A percentile compares a stretch with the other conserved stretches of the same genome.
phyloP scores from a whole-genome alignment of 1,139 yeast species.

The Taphrina pruni region DNA sequence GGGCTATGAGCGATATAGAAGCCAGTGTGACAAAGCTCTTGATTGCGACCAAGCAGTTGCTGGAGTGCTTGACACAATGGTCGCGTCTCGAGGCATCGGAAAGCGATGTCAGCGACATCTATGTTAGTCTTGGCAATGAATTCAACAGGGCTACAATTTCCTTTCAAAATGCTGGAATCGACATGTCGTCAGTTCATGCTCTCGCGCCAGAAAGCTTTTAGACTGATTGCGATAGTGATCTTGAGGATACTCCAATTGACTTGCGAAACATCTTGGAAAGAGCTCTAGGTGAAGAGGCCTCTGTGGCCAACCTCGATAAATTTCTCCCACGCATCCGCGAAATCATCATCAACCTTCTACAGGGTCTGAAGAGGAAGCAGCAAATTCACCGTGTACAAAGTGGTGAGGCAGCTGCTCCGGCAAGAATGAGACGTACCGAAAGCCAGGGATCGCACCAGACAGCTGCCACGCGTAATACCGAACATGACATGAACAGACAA shows the following conservation, averaged over 20 bases:
- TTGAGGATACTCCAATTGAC: conserved; percentile 78
- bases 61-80: conserved; percentile 90
- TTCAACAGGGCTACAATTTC: conserved; percentile 84
- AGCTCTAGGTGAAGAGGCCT: conserved; percentile 83
- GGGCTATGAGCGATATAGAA: conserved; percentile 53
- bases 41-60: conserved; percentile 84
- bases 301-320: conserved; percentile 78
- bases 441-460: conserved; percentile 5
- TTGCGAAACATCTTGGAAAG: conserved; percentile 79
- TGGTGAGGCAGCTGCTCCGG: conserved; percentile 35
- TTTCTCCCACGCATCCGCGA: conserved; percentile 86
- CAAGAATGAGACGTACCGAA: conserved; percentile 10
- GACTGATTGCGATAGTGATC: conserved; percentile 54
- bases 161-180: conserved; percentile 70
- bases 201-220: not conserved
- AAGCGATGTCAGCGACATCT: conserved; percentile 84
- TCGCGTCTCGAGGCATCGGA: conserved; percentile 80
- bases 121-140: conserved; percentile 91
- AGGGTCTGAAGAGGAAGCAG: conserved; percentile 82
- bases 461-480: conserved; percentile 23
- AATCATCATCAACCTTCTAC: conserved; percentile 80
- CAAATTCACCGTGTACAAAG: conserved; percentile 51
- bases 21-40: conserved; percentile 80
- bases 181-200: conserved; percentile 53
- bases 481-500: conserved; percentile 20